These are phyloP conservation scores for Penicillium olsonii DNA, from an alignment of 2,329 filamentous ascomycete genomes.

Conservation along the genomic window DNA sequence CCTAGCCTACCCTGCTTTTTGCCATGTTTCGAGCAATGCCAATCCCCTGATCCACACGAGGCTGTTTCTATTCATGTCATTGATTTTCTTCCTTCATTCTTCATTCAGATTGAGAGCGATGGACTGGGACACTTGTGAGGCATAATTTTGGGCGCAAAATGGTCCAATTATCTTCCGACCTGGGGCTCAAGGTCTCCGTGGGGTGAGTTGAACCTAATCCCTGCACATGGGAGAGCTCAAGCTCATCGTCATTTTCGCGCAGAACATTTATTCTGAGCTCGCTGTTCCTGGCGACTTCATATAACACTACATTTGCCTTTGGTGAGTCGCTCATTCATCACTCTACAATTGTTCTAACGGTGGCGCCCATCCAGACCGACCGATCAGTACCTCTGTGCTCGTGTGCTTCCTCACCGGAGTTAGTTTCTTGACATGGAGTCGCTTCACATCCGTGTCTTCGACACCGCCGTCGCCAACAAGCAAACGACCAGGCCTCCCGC, in stretches of 20 bases:
- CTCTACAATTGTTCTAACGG: slow-evolving; percentile 14
- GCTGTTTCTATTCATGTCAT: slow-evolving; percentile 7
- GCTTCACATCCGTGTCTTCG: slow-evolving; percentile 31
- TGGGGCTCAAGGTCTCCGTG: slow-evolving; percentile 33
- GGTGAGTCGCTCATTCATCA: slow-evolving; percentile 29
- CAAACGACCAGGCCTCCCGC: slow-evolving; percentile 32
- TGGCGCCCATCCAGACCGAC: slow-evolving; percentile 41
- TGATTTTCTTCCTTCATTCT: slow-evolving; percentile 3
- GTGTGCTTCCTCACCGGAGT: slow-evolving; percentile 44
- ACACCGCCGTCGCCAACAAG: slow-evolving; percentile 19
- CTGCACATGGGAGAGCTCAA: slow-evolving; percentile 3
- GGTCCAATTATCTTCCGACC: slow-evolving; percentile 32
- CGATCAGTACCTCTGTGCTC: slow-evolving; percentile 46
- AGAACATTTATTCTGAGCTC: slow-evolving; percentile 38
- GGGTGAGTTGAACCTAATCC: slow-evolving; percentile 28
- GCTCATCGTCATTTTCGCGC: slow-evolving; percentile 19
- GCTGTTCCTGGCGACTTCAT: slow-evolving; percentile 36
- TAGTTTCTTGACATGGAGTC: slow-evolving; percentile 40
- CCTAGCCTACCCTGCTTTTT: slow-evolving; percentile 8
- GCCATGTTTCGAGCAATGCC: slow-evolving; percentile 14
- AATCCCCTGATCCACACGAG: slow-evolving; percentile 24
- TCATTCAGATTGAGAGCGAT: slow-evolving; percentile 15
- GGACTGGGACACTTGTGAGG: slow-evolving; percentile 8
- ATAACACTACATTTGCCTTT: slow-evolving; percentile 42
- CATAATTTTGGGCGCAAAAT: slow-evolving; percentile 24